phyloP scores from a whole-genome alignment of 306 rosid genomes.

The Rosa persica region DNA sequence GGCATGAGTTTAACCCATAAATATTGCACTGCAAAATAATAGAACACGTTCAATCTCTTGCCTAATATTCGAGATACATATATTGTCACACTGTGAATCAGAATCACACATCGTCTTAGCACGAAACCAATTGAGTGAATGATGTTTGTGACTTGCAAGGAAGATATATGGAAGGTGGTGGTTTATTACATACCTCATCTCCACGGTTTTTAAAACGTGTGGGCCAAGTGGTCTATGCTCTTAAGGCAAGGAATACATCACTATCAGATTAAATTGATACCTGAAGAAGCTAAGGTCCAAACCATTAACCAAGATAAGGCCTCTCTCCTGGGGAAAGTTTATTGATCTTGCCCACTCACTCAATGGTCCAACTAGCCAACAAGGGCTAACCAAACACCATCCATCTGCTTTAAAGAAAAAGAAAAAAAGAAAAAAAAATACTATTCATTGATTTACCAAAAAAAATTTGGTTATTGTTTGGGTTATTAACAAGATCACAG shows the following conservation, averaged over 20 bases:
- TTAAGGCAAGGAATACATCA: background rate
- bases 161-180: background rate
- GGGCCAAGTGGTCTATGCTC: constrained; percentile 5
- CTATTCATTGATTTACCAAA: background rate
- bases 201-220: background rate
- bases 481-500: background rate
- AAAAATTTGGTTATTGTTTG: background rate
- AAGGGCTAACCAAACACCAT: background rate
- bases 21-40: background rate
- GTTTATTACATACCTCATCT: background rate
- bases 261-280: background rate
- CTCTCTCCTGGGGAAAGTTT: background rate
- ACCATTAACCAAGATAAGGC: background rate
- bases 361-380: background rate
- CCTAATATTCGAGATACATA: background rate
- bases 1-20: background rate
- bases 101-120: background rate
- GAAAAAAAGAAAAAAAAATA: too few relatives aligned
- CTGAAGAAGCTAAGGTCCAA: background rate
- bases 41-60: background rate
- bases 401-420: too few relatives aligned
- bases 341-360: background rate
- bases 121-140: background rate
- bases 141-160: background rate
- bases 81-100: background rate